Evolutionary conservation across 306 rosid genomes (phyloP), one percentile per base, ranked within the genome.

Genomic region (Begonia peltatifolia): DNA sequence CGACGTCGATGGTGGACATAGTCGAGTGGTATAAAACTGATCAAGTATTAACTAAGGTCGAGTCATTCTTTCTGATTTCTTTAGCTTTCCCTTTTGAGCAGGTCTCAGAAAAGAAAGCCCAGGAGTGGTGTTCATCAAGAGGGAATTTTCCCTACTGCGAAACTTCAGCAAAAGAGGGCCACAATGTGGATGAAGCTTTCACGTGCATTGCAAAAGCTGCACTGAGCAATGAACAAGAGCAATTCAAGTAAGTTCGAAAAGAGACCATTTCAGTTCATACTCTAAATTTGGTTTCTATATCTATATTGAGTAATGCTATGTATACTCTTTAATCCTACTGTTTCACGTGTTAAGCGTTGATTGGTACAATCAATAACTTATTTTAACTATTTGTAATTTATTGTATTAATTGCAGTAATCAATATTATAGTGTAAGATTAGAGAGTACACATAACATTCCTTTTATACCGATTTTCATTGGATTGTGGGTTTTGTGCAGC

Each of bases 101-200:
- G 97, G 83, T 89, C 13, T 70, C 82, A 0, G 76, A 76, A 54
- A 83, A 61, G 54, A 83, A 69, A 69, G 90, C 87, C 1, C 76
- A 71, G 41, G 90, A 84, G 38, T 89, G 95, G 95, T 85, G 97
- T 67, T 79, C 72, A 60, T 55, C 81, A 0, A 70, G 78, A 56
- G 95, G 94, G 25, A 82, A 76, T 68, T 78, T 89, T 30, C 84
- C 97, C n/a, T 85, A 89, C 77, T 80, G 74, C 49, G 90, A 82
- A 62, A 84, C 95, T 13, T 89, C 97, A 3, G 97, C 95, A 2
- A 89, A 85, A 71, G 85, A 89, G 55, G 79, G 73, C 2, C 58
- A 64, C 68, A 80, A 80, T 51, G 74, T 89, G 20, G 88, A 85
- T 2, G 95, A 79, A 41, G 90, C 95, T 13, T 89, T 89, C 66